Conservation (phyloP, 495 filamentous ascomycete species). For the Amphirosellinia nigrospora region DNA sequence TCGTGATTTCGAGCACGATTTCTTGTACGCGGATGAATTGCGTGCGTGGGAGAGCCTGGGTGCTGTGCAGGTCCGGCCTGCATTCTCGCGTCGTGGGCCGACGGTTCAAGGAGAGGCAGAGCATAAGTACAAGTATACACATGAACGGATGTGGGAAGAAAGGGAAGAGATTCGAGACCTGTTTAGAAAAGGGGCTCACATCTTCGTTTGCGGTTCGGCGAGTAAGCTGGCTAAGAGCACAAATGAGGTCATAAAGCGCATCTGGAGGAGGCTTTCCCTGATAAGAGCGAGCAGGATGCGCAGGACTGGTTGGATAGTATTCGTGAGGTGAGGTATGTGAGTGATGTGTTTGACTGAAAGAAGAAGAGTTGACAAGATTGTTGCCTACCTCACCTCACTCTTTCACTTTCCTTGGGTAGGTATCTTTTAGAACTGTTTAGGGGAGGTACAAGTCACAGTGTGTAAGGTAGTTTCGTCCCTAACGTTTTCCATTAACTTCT, state of each 20-base stretch:
- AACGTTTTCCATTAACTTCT: no score
- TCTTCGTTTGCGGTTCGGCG: slow-evolving; percentile 67
- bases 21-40: slow-evolving; percentile 61
- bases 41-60: slow-evolving; percentile 57
- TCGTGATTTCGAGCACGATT: slow-evolving; percentile 57
- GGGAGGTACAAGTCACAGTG: not conserved
- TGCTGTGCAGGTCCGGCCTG: slow-evolving; percentile 58
- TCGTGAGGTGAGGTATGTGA: slow-evolving; percentile 64
- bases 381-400: no score
- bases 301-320: slow-evolving; percentile 58
- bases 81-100: slow-evolving; percentile 43
- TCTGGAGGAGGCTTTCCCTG: slow-evolving; percentile 51
- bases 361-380: no score
- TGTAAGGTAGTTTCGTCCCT: no score
- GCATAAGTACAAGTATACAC: slow-evolving; percentile 60
- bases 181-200: slow-evolving; percentile 57
- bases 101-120: slow-evolving; percentile 27
- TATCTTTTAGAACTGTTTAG: no score
- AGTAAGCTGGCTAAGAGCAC: slow-evolving; percentile 58
- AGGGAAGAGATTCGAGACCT: slow-evolving; percentile 52
- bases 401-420: not conserved
- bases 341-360: slow-evolving; percentile 66
- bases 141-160: slow-evolving; percentile 64
- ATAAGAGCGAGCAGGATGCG: slow-evolving; percentile 46
- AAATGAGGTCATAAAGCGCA: slow-evolving; percentile 44